phyloP scores from a whole-genome alignment of 768 basidiomycete genomes.

The Mycena galopus region DNA sequence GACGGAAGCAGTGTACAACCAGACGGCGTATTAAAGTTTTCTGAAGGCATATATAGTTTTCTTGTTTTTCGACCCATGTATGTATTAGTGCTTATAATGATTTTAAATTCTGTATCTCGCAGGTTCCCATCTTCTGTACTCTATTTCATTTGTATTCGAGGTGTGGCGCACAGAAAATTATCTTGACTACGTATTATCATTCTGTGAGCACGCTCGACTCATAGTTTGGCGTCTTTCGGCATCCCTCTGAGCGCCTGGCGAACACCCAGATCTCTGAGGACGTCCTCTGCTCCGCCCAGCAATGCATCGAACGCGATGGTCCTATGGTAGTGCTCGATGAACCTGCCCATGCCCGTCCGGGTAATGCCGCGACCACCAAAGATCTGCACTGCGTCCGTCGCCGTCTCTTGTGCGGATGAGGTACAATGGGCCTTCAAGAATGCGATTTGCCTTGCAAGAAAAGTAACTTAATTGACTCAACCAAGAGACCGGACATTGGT shows the following conservation, averaged over 20 bases:
- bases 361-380: slow-evolving; percentile 93
- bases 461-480: not conserved
- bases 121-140: not conserved
- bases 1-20: slow-evolving; percentile 29
- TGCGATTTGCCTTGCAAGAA: slow-evolving; percentile 67
- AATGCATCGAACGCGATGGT: slow-evolving; percentile 64
- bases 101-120: slow-evolving; percentile 15
- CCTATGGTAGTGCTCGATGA: slow-evolving; percentile 68
- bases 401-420: slow-evolving; percentile 72
- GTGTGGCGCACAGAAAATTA: slow-evolving; percentile 3
- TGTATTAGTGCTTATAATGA: slow-evolving; percentile 22
- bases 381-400: slow-evolving; percentile 70
- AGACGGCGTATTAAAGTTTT: slow-evolving; percentile 18
- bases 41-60: slow-evolving; percentile 6
- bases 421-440: slow-evolving; percentile 81
- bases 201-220: not conserved
- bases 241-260: slow-evolving; percentile 74
- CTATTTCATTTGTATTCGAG: slow-evolving; percentile 3
- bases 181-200: not conserved
- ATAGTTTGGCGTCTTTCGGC: slow-evolving; percentile 61
- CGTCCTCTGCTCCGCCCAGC: slow-evolving; percentile 81
- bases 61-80: slow-evolving; percentile 5
- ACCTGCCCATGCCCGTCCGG: slow-evolving; percentile 82
- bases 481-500: slow-evolving; percentile 1
- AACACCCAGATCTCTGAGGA: slow-evolving; percentile 74